These are phyloP conservation scores for Sporisorium graminicola DNA, from an alignment of 1,284 basidiomycete genomes.

Conservation along the genomic window DNA sequence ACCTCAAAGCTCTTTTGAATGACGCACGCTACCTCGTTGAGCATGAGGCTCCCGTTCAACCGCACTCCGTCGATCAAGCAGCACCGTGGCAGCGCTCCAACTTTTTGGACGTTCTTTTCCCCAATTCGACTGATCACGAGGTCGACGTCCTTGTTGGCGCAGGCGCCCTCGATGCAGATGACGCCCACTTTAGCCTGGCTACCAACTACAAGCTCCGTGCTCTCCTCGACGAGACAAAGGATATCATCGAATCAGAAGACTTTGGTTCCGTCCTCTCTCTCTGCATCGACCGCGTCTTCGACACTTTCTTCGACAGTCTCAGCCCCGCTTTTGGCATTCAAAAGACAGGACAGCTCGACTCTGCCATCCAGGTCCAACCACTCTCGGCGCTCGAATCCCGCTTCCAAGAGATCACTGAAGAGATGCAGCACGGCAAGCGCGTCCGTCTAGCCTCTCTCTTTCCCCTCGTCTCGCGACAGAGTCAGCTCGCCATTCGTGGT, in stretches of 20 bases:
- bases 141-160: constrained; percentile 60
- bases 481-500: constrained; percentile 78
- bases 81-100: constrained; percentile 28
- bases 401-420: constrained; percentile 49
- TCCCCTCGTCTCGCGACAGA: constrained; percentile 82
- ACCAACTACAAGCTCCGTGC: constrained; percentile 75
- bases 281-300: constrained; percentile 79
- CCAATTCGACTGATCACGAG: constrained; percentile 55
- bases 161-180: constrained; percentile 54
- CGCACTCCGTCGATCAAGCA: constrained; percentile 11
- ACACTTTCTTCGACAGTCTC: constrained; percentile 74
- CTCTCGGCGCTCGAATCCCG: constrained; percentile 72
- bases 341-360: constrained; percentile 22
- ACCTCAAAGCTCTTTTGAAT: constrained; percentile 73
- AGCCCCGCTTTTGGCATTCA: constrained; percentile 68
- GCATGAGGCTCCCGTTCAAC: constrained; percentile 7
- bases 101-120: constrained; percentile 60
- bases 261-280: constrained; percentile 78
- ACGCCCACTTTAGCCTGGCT: constrained; percentile 15
- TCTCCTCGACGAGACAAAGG: constrained; percentile 79
- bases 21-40: constrained; percentile 42
- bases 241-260: constrained; percentile 77
- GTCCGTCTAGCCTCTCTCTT: constrained; percentile 80
- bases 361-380: constrained; percentile 33
- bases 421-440: constrained; percentile 71